Evolutionary conservation across 148 eudicot species (phyloP).

Genomic region (Nyssa sinensis): DNA sequence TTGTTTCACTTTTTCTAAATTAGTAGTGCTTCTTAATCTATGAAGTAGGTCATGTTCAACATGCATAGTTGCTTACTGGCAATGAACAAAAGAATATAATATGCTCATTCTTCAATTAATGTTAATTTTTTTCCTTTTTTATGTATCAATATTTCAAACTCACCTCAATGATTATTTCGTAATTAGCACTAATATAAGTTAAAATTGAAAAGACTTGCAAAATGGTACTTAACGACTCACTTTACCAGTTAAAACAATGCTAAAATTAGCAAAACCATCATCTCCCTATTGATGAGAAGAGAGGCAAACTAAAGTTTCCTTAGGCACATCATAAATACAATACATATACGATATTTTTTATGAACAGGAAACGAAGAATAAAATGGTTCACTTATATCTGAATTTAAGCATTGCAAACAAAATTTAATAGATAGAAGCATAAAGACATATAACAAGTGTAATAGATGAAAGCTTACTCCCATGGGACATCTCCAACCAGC

Average conservation of each 20-base stretch:
- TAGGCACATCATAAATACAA: background rate
- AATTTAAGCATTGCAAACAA: no score
- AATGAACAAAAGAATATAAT: background rate
- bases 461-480: slow-evolving; percentile 54
- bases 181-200: background rate
- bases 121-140: background rate
- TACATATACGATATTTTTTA: background rate
- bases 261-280: background rate
- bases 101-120: background rate
- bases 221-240: no score
- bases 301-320: background rate
- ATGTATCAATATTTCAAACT: background rate
- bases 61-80: background rate
- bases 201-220: no score
- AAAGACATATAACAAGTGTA: background rate
- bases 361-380: background rate
- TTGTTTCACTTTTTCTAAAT: background rate
- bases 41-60: background rate
- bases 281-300: background rate
- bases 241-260: no score
- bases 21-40: background rate
- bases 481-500: slow-evolving; percentile 84
- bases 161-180: background rate
- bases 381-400: background rate
- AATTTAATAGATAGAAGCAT: background rate